Conservation (phyloP, 2,329 filamentous ascomycete genomes). For the Ramularia endophylla region DNA sequence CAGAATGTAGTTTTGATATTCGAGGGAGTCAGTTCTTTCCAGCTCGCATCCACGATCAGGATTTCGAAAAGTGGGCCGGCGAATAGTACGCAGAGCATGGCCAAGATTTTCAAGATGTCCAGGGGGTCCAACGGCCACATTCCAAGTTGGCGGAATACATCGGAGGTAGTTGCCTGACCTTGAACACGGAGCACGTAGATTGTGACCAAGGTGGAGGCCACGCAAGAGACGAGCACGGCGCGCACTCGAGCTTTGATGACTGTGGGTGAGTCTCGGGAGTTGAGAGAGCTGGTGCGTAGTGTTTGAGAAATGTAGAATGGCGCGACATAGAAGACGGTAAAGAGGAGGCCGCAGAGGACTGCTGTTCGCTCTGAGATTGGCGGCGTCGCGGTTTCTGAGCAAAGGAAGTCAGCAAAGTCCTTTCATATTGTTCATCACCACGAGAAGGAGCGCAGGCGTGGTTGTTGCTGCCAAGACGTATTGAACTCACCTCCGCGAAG, state of each 20-base stretch:
- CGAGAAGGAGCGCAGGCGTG: too few species aligned
- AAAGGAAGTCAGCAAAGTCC: too few species aligned
- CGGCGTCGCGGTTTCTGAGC: too few species aligned
- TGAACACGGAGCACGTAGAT: constrained; percentile 57
- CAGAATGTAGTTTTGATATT: constrained; percentile 43
- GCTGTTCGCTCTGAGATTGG: constrained; percentile 24
- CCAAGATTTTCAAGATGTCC: constrained; percentile 58
- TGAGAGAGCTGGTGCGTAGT: constrained; percentile 70
- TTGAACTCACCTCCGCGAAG: too few species aligned
- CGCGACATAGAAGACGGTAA: constrained; percentile 83
- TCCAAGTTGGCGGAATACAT: constrained; percentile 65
- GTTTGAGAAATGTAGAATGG: constrained; percentile 80
- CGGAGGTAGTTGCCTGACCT: constrained; percentile 45
- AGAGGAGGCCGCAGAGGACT: constrained; percentile 48
- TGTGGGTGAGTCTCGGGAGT: constrained; percentile 80
- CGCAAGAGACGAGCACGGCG: constrained; percentile 70
- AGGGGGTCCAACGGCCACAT: constrained; percentile 68
- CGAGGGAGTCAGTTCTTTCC: constrained; percentile 40
- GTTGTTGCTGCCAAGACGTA: too few species aligned
- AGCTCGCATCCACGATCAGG: constrained; percentile 64
- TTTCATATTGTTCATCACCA: too few species aligned
- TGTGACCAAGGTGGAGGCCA: constrained; percentile 61
- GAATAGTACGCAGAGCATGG: constrained; percentile 74
- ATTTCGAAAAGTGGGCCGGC: constrained; percentile 76
- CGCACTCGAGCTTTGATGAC: constrained; percentile 83